A percentile compares a stretch with the other conserved stretches of the same genome.
These are phyloP conservation scores for Salix koriyanagi DNA, from an alignment of 345 rosid genomes.

Conservation along the genomic window DNA sequence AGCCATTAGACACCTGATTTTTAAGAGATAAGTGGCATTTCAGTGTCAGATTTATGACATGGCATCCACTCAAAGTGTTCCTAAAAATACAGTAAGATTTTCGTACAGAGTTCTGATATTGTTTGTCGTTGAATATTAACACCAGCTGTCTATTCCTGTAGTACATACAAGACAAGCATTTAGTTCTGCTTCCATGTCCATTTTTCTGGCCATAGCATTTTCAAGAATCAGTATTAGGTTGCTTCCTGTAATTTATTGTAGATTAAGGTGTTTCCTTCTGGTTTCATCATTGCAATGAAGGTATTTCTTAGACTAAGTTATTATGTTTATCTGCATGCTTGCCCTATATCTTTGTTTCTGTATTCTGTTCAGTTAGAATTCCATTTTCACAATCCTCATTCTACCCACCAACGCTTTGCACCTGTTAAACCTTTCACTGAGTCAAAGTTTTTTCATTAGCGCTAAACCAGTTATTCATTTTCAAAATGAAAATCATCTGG, in stretches of 20 bases:
- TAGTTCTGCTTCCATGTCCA: neutral
- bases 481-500: neutral
- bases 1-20: neutral
- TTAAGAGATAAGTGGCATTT: neutral
- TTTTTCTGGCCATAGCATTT: neutral
- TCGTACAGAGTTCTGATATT: neutral
- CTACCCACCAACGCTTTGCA: neutral
- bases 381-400: neutral
- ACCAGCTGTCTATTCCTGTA: neutral
- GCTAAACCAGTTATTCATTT: neutral
- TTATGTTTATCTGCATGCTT: neutral
- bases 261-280: neutral
- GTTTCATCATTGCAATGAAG: neutral
- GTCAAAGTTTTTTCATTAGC: neutral
- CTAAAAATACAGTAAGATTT: neutral
- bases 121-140: neutral
- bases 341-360: neutral
- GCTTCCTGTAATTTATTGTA: neutral
- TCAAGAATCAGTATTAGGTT: neutral
- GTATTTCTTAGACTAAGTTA: neutral
- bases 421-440: neutral
- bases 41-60: neutral
- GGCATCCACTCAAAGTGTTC: neutral
- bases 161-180: neutral
- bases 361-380: neutral